phyloP scores from a whole-genome alignment of 1,139 yeast genomes.

The Schwanniomyces etchellsii region DNA sequence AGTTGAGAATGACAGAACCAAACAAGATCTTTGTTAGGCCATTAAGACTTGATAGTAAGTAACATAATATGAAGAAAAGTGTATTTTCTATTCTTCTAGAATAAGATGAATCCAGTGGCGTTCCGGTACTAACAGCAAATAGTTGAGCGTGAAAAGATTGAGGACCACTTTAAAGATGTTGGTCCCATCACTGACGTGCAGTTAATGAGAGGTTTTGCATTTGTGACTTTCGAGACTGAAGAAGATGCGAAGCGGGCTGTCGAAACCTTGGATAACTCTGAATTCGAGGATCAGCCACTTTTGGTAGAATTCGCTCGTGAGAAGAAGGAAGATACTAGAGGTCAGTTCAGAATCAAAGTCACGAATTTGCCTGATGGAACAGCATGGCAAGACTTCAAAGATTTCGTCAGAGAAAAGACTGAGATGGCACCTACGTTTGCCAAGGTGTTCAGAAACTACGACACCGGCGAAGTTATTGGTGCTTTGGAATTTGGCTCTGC shows the following conservation, averaged over 20 bases:
- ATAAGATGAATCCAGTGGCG: too few relatives aligned
- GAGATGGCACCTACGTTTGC: constrained; percentile 65
- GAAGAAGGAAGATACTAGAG: constrained; percentile 54
- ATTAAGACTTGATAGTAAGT: constrained; percentile 26
- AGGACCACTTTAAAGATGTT: constrained; percentile 58
- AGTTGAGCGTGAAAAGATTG: constrained; percentile 52
- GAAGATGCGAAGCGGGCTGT: constrained; percentile 66
- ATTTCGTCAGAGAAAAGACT: constrained; percentile 67
- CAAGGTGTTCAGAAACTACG: constrained; percentile 59
- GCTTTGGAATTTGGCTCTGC: constrained; percentile 72
- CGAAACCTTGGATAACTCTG: constrained; percentile 53
- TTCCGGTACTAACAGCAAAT: too few relatives aligned
- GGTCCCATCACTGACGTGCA: constrained; percentile 67
- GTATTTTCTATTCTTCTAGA: background rate
- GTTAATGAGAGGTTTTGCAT: constrained; percentile 71
- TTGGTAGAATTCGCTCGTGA: constrained; percentile 67
- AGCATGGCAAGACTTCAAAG: constrained; percentile 84
- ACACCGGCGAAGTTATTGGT: constrained; percentile 61
- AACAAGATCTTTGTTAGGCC: constrained; percentile 39
- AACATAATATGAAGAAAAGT: background rate
- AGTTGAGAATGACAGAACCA: constrained; percentile 20
- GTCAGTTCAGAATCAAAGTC: constrained; percentile 67
- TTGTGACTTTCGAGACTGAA: constrained; percentile 61
- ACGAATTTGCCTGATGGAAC: constrained; percentile 67
- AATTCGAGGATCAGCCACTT: constrained; percentile 58